A percentile compares a stretch with the other conserved stretches of the same genome.
Conservation (phyloP, 768 basidiomycete genomes). For the Amanita pseudoporphyria region DNA sequence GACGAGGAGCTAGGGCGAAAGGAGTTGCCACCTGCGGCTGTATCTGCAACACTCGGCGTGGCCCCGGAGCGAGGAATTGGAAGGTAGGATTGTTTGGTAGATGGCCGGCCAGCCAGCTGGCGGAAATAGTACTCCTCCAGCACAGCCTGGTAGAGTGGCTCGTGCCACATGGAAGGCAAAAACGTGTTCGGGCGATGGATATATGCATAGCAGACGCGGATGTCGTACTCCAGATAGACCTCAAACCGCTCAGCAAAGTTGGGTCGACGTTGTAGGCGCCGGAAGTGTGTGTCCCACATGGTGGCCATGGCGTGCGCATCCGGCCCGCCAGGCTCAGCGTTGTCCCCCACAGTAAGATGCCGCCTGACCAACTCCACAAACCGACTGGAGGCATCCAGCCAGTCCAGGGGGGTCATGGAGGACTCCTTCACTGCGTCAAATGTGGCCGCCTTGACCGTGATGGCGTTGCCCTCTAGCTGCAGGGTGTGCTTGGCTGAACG, state of each 20-base stretch:
- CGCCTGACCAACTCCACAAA: neutral
- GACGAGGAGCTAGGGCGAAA: neutral
- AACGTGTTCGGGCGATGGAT: neutral
- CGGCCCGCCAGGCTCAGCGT: neutral
- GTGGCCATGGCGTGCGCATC: neutral
- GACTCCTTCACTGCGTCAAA: neutral
- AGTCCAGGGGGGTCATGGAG: neutral
- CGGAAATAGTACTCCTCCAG: neutral
- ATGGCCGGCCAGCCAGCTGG: neutral
- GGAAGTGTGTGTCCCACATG: neutral
- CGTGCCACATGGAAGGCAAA: neutral
- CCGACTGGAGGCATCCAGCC: neutral
- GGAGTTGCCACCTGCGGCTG: neutral
- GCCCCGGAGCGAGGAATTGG: too few species aligned
- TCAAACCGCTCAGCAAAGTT: neutral
- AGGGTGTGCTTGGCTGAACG: neutral
- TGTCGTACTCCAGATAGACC: neutral
- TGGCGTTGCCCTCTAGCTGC: neutral
- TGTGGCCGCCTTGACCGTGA: neutral
- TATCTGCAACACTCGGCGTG: neutral
- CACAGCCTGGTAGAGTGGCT: neutral
- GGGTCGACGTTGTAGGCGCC: neutral
- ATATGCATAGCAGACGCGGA: neutral
- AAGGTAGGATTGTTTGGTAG: neutral
- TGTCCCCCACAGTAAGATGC: neutral